A percentile compares a stretch with the other conserved stretches of the same genome.
These are phyloP conservation scores for Linnemannia zychae DNA, from an alignment of 192 early-diverging fungal genomes.

Conservation along the genomic window DNA sequence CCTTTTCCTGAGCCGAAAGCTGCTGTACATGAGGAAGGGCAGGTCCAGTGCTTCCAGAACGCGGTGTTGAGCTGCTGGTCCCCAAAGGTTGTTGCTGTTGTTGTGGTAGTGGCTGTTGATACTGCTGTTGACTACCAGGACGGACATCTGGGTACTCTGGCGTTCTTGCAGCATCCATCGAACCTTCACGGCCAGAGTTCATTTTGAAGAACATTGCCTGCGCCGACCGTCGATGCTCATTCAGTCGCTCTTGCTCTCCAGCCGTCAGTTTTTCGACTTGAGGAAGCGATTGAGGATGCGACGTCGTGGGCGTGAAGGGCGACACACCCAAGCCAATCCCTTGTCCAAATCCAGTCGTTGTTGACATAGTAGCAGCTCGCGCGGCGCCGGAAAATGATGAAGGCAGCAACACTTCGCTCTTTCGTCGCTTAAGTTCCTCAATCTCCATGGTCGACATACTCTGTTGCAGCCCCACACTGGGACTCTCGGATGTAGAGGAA, in stretches of 20 bases:
- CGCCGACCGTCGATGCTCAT: constrained; percentile 47
- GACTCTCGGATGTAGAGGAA: constrained; percentile 15
- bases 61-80: not conserved
- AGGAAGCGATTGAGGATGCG: constrained; percentile 9
- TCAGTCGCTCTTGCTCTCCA: constrained; percentile 38
- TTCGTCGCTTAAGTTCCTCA: constrained; percentile 45
- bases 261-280: constrained; percentile 28
- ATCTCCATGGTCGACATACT: constrained; percentile 36
- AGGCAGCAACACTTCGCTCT: constrained; percentile 40
- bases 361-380: not conserved
- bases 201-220: constrained; percentile 26
- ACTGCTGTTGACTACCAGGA: too few relatives aligned
- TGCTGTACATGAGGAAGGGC: constrained; percentile 8
- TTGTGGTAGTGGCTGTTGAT: not conserved
- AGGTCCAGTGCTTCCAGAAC: not conserved
- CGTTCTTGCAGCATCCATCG: constrained; percentile 3
- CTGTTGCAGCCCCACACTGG: constrained; percentile 19
- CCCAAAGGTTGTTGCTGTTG: not conserved
- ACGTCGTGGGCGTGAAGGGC: constrained; percentile 11
- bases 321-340: constrained; percentile 34
- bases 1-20: constrained; percentile 23
- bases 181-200: constrained; percentile 14
- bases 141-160: constrained; percentile 2
- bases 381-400: constrained; percentile 11
- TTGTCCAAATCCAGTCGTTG: constrained; percentile 8